These are phyloP conservation scores for Cardiosporidium cionae DNA, from an alignment of 169 alveolate genomes.

Conservation along the genomic window DNA sequence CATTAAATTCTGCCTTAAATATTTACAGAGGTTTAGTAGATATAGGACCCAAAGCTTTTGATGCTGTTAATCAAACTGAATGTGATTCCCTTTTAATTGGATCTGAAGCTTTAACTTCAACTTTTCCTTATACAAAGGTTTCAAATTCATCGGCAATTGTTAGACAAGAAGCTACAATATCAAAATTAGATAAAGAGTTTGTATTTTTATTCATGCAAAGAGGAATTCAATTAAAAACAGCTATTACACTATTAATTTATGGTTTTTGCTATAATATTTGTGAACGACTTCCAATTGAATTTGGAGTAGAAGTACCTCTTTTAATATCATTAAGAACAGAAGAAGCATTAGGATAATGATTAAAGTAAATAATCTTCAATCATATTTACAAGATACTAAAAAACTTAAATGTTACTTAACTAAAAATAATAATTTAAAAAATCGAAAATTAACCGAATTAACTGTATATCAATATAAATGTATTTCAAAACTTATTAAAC, in stretches of 20 bases:
- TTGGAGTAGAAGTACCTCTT: background rate
- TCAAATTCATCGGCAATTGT: background rate
- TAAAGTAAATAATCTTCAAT: slow-evolving; percentile 8
- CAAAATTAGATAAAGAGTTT: background rate
- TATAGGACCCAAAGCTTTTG: background rate
- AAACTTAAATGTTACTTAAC: background rate
- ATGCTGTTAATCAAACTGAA: background rate
- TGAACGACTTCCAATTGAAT: slow-evolving; percentile 12
- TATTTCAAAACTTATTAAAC: slow-evolving; percentile 10
- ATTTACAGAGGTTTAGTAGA: slow-evolving; percentile 14
- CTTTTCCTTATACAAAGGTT: background rate
- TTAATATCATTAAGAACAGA: background rate
- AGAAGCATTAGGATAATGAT: background rate
- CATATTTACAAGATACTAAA: background rate
- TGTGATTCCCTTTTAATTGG: slow-evolving; percentile 11
- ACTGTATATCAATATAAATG: background rate
- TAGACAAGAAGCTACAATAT: background rate
- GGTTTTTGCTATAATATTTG: slow-evolving; percentile 12
- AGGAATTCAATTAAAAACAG: background rate
- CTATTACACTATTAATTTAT: background rate
- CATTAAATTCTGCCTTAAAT: background rate
- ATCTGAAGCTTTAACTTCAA: background rate
- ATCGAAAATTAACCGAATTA: background rate
- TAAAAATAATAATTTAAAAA: background rate
- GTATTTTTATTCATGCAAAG: background rate